phyloP scores from a whole-genome alignment of 768 basidiomycete genomes.

The Dendrothele bispora region DNA sequence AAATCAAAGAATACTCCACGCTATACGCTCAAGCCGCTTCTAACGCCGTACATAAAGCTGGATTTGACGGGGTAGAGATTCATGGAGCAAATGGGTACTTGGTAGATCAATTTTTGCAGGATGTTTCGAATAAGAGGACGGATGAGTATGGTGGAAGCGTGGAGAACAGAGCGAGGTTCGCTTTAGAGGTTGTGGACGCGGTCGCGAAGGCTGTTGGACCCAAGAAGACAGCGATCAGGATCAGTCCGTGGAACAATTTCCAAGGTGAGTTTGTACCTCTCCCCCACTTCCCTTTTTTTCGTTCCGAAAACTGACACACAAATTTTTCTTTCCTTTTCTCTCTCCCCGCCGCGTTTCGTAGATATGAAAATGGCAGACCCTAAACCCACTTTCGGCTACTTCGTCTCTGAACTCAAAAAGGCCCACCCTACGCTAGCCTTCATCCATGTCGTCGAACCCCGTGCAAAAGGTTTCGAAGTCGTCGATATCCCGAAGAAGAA shows the following conservation, averaged over 20 bases:
- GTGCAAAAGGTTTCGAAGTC: conserved; percentile 10
- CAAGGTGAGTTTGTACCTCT: conserved; percentile 31
- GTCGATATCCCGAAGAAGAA: not conserved
- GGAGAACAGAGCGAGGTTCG: conserved; percentile 49
- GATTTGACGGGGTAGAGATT: conserved; percentile 59
- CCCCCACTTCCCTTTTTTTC: no score
- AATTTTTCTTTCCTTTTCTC: not conserved
- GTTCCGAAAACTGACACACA: no score
- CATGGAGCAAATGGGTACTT: conserved; percentile 31
- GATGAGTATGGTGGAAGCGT: conserved; percentile 56
- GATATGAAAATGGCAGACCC: conserved; percentile 47
- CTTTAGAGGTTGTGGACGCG: conserved; percentile 45
- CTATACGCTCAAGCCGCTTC: conserved; percentile 45
- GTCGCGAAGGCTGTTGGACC: conserved; percentile 42
- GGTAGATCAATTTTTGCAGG: conserved; percentile 48
- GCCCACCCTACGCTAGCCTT: conserved; percentile 38
- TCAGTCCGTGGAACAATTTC: conserved; percentile 44
- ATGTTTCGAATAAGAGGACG: conserved; percentile 40
- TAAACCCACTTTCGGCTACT: conserved; percentile 42
- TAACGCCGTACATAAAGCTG: conserved; percentile 44
- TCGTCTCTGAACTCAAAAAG: conserved; percentile 34
- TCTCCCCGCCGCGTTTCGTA: conserved; percentile 12
- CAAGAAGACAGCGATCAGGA: conserved; percentile 42
- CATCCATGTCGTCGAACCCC: conserved; percentile 41
- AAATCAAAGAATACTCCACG: conserved; percentile 38